phyloP scores from a whole-genome alignment of 2,329 filamentous ascomycete species.

The Scorias spongiosa region DNA sequence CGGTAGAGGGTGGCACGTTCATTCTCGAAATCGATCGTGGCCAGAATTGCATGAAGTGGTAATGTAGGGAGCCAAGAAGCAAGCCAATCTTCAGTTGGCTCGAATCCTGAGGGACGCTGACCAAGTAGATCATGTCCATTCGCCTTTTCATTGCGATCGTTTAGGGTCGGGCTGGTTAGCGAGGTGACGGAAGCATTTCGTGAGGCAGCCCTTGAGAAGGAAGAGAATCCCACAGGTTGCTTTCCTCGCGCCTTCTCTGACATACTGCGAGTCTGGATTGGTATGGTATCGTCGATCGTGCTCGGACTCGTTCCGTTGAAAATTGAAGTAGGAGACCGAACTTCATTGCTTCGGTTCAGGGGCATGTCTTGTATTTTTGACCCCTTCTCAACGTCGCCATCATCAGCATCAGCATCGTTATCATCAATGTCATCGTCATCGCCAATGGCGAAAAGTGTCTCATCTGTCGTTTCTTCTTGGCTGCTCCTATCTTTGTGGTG shows the following conservation, averaged over 20 bases:
- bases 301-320: not conserved
- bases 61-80: conserved; percentile 88
- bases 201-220: conserved; percentile 50
- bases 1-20: not conserved
- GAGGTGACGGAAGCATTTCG: conserved; percentile 74
- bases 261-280: conserved; percentile 74
- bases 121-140: not conserved
- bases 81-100: conserved; percentile 69
- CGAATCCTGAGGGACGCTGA: conserved; percentile 49
- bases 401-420: too few relatives aligned
- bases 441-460: conserved; percentile 80
- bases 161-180: conserved; percentile 30
- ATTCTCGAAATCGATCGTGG: conserved; percentile 38
- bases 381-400: conserved; percentile 44
- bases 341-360: not conserved
- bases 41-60: conserved; percentile 73
- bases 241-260: conserved; percentile 95
- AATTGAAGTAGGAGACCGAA: not conserved
- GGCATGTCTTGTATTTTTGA: not conserved
- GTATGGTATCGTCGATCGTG: conserved; percentile 59
- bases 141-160: not conserved
- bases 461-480: conserved; percentile 58
- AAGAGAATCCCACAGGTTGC: conserved; percentile 69
- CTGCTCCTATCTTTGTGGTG: conserved; percentile 47
- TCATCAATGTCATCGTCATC: conserved; percentile 62